Evolutionary conservation across 1,284 basidiomycete genomes (phyloP), one percentile per base, ranked within the genome.

Genomic region (Ceratobasidium sp.): DNA sequence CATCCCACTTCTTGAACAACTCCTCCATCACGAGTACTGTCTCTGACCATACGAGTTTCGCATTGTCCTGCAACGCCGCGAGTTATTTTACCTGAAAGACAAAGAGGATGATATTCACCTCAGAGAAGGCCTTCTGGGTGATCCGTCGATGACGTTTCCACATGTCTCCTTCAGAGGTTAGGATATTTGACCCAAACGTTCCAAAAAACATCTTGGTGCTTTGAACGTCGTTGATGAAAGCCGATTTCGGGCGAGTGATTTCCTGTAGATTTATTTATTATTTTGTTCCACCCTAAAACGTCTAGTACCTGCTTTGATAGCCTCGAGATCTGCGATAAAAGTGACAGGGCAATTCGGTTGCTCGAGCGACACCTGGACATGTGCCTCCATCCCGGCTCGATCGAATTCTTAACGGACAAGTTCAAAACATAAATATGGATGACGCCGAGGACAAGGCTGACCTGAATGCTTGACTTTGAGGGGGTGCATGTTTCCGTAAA

Each of bases 121-220:
- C 79, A 10, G 69, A 50, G n/a, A 79, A 79, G 8, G 79, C 77
- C 0, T 48, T 70, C 35, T 73, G 64, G 10, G 69, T 68, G 27
- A 73, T 64, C 50, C 66, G 78, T 30, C 79, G 76, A 66, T 79
- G 79, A 23, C 71, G 66, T 20, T 50, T 75, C 79, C 79, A 79
- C 1, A 35, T 57, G 12, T 75, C 70, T 3, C 77, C 77, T 68
- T 79, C 79, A 46, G 67, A 27, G 0, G 46, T 75, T 20, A 67
- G 41, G 3, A 79, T 8, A 50, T 79, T 78, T 27, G 55, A 46
- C 3, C 77, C 77, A 44, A 69, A 79, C 35, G 68, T 41, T 18
- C 71, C 68, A 35, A 68, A 30, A 1, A 75, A 23, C 6, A 33
- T 27, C 20, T 30, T 1, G 12, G 38, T 48, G 6, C 4, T 20